Evolutionary conservation across 768 basidiomycete species (phyloP), one percentile per base, ranked within the genome.

Genomic region (Lanmaoa rubissima): DNA sequence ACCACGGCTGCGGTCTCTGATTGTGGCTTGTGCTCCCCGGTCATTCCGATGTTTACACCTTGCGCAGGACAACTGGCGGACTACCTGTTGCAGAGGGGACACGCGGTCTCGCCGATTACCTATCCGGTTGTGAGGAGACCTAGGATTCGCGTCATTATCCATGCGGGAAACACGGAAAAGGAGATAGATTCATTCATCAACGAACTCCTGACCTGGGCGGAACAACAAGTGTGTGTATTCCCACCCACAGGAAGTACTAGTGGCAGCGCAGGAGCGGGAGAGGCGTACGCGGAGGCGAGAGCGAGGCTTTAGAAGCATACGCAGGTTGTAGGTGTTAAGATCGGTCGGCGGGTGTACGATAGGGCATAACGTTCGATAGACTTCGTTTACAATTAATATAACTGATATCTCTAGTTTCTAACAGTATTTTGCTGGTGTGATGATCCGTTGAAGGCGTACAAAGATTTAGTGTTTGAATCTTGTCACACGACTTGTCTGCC

Each of bases 11-110:
- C 13, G 24, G 17, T 34, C 24, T 44, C 50, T 53, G 53, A 54
- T 42, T 21, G 5, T 28, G 35, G 34, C 45, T 31, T 61, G 19
- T 56, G 38, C 48, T 66, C 65, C 26, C 65, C 65, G 12, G 24
- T 67, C 59, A 59, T 67, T 4, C 65, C 65, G 9, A 53, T 67
- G 10, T 64, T 61, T 28, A 59, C 62, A 9, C 59, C 59, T 1
- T 35, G 4, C 7, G 59, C 57, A 8, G 14, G n/a, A 11, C 55
- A n/a, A 7, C 48, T 67, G 21, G 53, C 65, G 4, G 48, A 57
- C 17, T 57, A 64, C 19, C n/a, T 66, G 10, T 35, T 57, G 11
- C 26, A 51, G 21, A 67, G 11, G n/a, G 65, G 65, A 26, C 51
- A 66, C 8, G 62, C 48, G 0, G 57, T 57, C 9, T 36, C 53